Evolutionary conservation across 169 alveolate species (phyloP), one percentile per base, ranked within the genome.

Genomic region (Neospora caninum): DNA sequence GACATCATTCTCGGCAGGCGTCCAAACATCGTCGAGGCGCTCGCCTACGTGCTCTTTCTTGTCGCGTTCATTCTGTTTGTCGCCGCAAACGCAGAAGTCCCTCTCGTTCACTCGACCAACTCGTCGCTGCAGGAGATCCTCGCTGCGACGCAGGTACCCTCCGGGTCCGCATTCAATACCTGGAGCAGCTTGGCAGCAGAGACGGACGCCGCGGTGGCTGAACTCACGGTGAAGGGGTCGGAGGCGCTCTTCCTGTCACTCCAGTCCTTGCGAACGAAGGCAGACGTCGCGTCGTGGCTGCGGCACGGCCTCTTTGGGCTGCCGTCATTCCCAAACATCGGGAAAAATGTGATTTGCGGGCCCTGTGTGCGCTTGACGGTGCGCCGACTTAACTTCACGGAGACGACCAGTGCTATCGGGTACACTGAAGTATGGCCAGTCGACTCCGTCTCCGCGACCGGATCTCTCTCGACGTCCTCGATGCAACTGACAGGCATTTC

Each of bases 241-340:
- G 49, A 31, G 9, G 41, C 39, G 18, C 39, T 73, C 39, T 36
- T 31, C 27, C 42, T 73, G 1, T 45, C 58, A 20, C 58, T 92
- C 54, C 78, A 0, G 25, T 64, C 88, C 18, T 27, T 92, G 58
- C 53, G 39, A 64, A 92, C 88, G 45, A 92, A 92, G n/a, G 92
- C 88, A 13, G 92, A 70, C 36, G 92, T 83, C 54, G 92, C 94
- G 45, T 82, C 94, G 34, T 92, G 94, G 94, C 91, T 92, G 31
- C 88, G 82, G 25, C 42, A 83, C 42, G 94, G 94, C 42, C 83
- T 73, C 39, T 36, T 73, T 64, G 58, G 45, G 53, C 58, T 91
- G 92, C 34, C 94, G 54, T 0, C 94, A 43, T 34, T 92, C 69
- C 84, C 84, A 1, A 18, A 36, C 41, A n/a, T 73, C 18, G 84